Evolutionary conservation across 2,329 filamentous ascomycete genomes (phyloP), one percentile per base, ranked within the genome.

Genomic region (Venturia pyrina): DNA sequence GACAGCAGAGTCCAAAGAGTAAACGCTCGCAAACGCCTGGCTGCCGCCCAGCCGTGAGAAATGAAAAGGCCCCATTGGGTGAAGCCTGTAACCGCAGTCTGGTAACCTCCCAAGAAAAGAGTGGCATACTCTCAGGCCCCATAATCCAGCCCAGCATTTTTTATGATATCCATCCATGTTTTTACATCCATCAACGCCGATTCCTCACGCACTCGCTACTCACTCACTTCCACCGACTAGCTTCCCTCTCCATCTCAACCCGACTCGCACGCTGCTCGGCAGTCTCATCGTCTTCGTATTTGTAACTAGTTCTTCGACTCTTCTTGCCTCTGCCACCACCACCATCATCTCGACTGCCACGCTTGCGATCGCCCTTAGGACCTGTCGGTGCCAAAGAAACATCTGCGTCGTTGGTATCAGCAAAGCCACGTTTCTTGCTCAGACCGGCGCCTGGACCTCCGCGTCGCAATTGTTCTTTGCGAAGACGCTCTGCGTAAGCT

Each of bases 391-490:
- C 75, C 75, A 74, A 87, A 83, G 70, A 78, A 70, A 65, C 71
- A 3, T 70, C 71, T 11, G 65, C 76, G 44, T 78, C 78, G 8
- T 78, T 77, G 34, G 75, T 75, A 62, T 75, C 75, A 19, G 79
- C 5, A 78, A 80, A 64, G 21, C 81, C 80, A n/a, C 69, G 69
- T 70, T 63, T 75, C 77, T 34, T 74, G 71, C 59, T 82, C 77
- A 63, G 76, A 75, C 60, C 82, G 78, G 72, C 87, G 86, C 24
- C 21, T 77, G 2, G 79, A 74, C 64, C 86, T 73, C 56, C 83
- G 80, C 57, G 85, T 81, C 75, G 82, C 75, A 90, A 86, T 48
- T 86, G 85, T 75, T 91, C 88, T 71, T 87, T 88, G 15, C 88
- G 78, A 63, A 89, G 78, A 34, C 88, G 81, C 73, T 89, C 87